These are phyloP conservation scores for Brasenia schreberi DNA, from an alignment of 164 flowering plant species.

Conservation along the genomic window DNA sequence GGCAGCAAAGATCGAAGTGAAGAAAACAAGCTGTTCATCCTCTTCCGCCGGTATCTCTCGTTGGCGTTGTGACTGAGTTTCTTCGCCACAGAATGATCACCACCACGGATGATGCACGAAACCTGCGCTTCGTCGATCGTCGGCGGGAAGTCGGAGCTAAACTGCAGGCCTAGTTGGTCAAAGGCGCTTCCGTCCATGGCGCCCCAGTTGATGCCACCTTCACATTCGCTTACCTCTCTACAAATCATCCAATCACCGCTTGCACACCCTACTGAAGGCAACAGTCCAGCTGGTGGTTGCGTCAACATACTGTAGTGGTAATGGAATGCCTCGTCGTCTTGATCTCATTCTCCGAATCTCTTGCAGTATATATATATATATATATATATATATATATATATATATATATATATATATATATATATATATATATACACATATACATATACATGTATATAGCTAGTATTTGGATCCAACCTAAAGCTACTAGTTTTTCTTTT, in stretches of 20 bases:
- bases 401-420: too few relatives aligned
- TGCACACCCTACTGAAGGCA: background rate
- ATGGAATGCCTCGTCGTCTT: background rate
- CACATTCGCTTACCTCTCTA: background rate
- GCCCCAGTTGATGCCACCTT: background rate
- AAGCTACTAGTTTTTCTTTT: too few relatives aligned
- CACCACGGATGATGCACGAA: background rate
- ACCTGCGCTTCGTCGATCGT: background rate
- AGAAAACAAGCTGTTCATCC: constrained; percentile 39
- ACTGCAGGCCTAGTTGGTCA: background rate
- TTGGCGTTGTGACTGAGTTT: constrained; percentile 66
- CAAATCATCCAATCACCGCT: background rate
- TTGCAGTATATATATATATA: too few relatives aligned
- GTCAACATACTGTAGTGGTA: background rate
- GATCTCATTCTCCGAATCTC: too few relatives aligned
- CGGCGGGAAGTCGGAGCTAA: background rate
- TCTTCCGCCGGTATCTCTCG: constrained; percentile 66
- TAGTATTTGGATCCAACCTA: too few relatives aligned
- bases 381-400: too few relatives aligned
- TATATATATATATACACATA: too few relatives aligned
- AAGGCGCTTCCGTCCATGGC: background rate
- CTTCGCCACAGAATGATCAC: constrained; percentile 14
- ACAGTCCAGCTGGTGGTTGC: background rate
- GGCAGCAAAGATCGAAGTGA: constrained; percentile 57
- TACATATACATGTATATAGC: too few relatives aligned